Evolutionary conservation across 495 filamentous ascomycete species (phyloP).

Genomic region (Aspergillus kassunensis): DNA sequence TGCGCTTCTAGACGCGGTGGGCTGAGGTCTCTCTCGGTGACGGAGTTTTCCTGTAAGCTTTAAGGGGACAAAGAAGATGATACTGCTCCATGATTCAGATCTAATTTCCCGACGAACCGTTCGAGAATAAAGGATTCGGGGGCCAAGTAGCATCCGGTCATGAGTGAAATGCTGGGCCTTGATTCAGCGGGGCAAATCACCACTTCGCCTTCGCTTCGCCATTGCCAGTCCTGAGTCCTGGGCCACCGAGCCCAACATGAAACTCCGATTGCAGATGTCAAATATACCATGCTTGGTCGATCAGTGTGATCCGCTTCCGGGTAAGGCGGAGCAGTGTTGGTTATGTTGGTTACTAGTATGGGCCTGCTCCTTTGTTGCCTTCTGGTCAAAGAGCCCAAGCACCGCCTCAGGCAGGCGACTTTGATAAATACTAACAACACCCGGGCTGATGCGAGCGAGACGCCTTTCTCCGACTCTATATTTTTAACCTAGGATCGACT

Average conservation of each 20-base stretch:
- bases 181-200: constrained; percentile 7
- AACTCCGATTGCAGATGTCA: background rate
- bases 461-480: background rate
- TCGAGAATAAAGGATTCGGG: constrained; percentile 10
- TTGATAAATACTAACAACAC: constrained; percentile 4
- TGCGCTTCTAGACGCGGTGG: too few relatives aligned
- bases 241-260: background rate
- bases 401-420: constrained; percentile 5
- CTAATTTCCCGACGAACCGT: background rate
- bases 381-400: constrained; percentile 4
- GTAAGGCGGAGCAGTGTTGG: constrained; percentile 8
- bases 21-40: too few relatives aligned
- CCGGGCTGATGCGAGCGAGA: background rate
- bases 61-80: background rate
- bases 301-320: background rate
- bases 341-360: background rate
- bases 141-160: constrained; percentile 2
- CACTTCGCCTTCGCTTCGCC: background rate
- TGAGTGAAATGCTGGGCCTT: background rate
- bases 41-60: too few relatives aligned
- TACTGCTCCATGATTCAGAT: background rate
- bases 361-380: constrained; percentile 2
- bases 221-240: background rate
- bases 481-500: background rate
- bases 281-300: background rate